A percentile compares a stretch with the other conserved stretches of the same genome.
Evolutionary conservation across 345 rosid species (phyloP).

Genomic region (Eucalyptus viminalis): DNA sequence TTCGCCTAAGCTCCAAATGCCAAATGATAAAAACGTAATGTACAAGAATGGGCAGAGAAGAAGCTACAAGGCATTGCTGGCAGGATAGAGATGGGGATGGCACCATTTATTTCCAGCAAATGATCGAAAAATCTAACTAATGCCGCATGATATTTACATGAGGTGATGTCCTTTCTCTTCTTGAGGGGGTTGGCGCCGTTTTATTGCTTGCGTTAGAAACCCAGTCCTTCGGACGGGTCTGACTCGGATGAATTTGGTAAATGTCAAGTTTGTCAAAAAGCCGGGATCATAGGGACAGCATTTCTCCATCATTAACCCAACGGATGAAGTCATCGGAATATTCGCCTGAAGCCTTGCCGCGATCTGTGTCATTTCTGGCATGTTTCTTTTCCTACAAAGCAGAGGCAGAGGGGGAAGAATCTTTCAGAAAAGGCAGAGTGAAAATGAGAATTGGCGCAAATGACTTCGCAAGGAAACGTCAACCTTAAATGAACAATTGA

Average conservation of each 20-base stretch:
- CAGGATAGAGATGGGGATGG: neutral
- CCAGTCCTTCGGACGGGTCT: conserved; percentile 49
- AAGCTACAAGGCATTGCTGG: neutral
- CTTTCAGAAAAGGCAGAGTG: neutral
- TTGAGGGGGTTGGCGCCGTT: neutral
- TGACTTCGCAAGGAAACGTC: neutral
- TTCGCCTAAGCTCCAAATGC: neutral
- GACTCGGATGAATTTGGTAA: neutral
- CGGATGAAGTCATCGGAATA: conserved; percentile 36
- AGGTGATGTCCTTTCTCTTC: neutral
- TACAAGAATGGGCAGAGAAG: neutral
- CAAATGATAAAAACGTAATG: neutral
- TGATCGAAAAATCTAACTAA: neutral
- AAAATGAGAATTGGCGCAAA: neutral
- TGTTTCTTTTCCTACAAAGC: neutral
- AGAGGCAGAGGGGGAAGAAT: neutral
- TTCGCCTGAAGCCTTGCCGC: neutral
- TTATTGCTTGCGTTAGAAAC: conserved; percentile 2
- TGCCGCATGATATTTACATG: neutral
- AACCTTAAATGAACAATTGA: neutral
- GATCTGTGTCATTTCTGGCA: neutral
- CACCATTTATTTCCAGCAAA: neutral
- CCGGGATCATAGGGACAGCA: conserved; percentile 11
- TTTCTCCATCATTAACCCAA: conserved; percentile 67
- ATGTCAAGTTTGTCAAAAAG: neutral